Conservation (phyloP, 2,329 filamentous ascomycete genomes). For the Colletotrichum sp. region DNA sequence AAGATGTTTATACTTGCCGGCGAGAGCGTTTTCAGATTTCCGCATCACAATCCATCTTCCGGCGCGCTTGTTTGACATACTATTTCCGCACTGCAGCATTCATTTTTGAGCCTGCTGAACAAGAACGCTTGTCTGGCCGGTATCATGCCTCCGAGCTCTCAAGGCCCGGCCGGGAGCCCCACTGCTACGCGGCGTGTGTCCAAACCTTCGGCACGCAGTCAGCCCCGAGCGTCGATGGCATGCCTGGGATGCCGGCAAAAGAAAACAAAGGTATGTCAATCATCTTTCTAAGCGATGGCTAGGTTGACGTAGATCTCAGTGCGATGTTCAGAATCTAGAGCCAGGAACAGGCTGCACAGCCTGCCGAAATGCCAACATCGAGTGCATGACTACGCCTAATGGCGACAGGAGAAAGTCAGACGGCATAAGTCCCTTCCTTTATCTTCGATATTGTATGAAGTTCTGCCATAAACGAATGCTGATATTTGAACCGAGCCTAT, state of each 20-base stretch:
- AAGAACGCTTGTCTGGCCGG: background rate
- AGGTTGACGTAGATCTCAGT: background rate
- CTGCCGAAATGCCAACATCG: background rate
- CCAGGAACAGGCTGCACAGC: background rate
- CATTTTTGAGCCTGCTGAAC: background rate
- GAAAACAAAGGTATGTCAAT: background rate
- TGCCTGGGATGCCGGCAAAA: background rate
- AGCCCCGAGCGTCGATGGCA: background rate
- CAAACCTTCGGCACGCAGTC: background rate
- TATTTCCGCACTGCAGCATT: background rate
- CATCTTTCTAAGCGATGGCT: fast-evolving
- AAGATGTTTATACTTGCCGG: background rate
- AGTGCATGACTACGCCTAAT: background rate
- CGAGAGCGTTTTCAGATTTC: background rate
- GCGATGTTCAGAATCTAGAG: background rate
- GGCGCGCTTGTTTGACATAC: background rate
- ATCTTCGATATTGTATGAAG: background rate
- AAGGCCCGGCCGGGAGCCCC: background rate
- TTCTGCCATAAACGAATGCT: background rate
- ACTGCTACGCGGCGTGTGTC: background rate
- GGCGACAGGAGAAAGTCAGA: background rate
- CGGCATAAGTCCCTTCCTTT: fast-evolving
- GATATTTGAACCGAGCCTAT: background rate
- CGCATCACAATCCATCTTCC: background rate
- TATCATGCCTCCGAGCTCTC: background rate